Evolutionary conservation across 2,329 filamentous ascomycete species (phyloP), one percentile per base, ranked within the genome.

Genomic region (Ascochyta viciae-villosae): DNA sequence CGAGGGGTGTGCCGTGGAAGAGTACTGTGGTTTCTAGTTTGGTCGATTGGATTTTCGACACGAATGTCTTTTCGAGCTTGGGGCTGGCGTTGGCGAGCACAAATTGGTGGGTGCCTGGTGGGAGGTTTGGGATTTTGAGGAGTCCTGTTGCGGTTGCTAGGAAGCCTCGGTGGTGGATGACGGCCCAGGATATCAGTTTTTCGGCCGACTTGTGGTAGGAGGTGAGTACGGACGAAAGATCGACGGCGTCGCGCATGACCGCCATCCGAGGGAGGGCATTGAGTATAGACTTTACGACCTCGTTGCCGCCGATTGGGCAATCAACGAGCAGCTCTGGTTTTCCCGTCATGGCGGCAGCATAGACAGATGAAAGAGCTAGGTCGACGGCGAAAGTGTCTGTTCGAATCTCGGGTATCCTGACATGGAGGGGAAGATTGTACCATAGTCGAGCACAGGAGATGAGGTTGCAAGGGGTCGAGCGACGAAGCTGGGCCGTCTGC

Each of bases 1-100:
- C 68, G 12, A 73, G 57, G 3, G 66, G 63, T 2, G 72, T 74
- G 35, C 72, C 73, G 49, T 74, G 73, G 44, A 74, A 75, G 6
- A 74, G 58, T 1, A 74, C 63, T 4, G 48, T 65, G 1, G 67
- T 67, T 9, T 56, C 57, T 27, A 40, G 6, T 1, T 39, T 47
- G 3, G 33, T 16, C 15, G 6, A 35, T 16, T 60, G 49, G 0
- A 68, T 22, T 13, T 51, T 66, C 5, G 55, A 29, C 1, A 62
- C 42, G 39, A 70, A 74, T 0, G 35, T 33, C 12, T 16, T 50
- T 59, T 75, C 73, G 3, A 71, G 57, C 26, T 40, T 54, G 2
- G 72, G 71, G 43, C 50, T 61, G 1, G 66, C 66, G 48, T 67
- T 73, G 3, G 70, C 66, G 2, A 75, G 63, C 8, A 75, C 46